Evolutionary conservation across 176 grass and related monocot genomes (phyloP), one percentile per base, ranked within the genome.

Genomic region (Aegilops speltoides): DNA sequence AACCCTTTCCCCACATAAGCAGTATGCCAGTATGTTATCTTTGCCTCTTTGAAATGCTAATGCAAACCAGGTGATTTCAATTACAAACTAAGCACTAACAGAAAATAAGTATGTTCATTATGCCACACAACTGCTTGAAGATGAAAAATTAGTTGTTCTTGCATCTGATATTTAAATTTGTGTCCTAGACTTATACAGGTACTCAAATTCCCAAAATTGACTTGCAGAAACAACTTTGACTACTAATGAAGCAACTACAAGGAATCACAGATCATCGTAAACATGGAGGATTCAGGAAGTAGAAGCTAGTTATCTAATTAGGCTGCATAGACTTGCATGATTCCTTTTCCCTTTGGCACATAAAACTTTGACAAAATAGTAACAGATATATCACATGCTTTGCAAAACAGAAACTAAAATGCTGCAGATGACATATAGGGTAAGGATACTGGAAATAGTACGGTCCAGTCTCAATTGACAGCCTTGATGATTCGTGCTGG

Each of bases 401-500:
- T 26, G 36, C 16, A 77, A 54, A 82, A 62, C 14, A 80, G 50
- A 7, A 56, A 81, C 50, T 66, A 65, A 73, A 72, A 38, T 32
- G 16, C 4, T 70, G 70, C 1, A 17, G 61, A 38, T 66, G 28
- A 64, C n/a, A 32, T 62, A 84, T 85, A 56, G 20, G 4, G 23
- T 23, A 82, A 87, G 89, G 90, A 92, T 94, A 97, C 95, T 97
- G 92, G 50, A 97, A 97, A 77, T 87, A 87, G 84, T 97, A 92
- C 20, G 90, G 90, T 76, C 90, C 95, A n/a, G 92, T 97, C 82
- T 97, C 90, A 24, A 97, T 94, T 69, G 95, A 94, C 95, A 97
- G 94, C 78, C 90, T 89, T 38, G 92, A 97, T 32, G 95, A 90
- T 45, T 94, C 92, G 78, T 97, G 68, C 14, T 94, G 92, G 16